These are phyloP conservation scores for Fusarium duplospermum DNA, from an alignment of 2,329 filamentous ascomycete genomes.

Conservation along the genomic window DNA sequence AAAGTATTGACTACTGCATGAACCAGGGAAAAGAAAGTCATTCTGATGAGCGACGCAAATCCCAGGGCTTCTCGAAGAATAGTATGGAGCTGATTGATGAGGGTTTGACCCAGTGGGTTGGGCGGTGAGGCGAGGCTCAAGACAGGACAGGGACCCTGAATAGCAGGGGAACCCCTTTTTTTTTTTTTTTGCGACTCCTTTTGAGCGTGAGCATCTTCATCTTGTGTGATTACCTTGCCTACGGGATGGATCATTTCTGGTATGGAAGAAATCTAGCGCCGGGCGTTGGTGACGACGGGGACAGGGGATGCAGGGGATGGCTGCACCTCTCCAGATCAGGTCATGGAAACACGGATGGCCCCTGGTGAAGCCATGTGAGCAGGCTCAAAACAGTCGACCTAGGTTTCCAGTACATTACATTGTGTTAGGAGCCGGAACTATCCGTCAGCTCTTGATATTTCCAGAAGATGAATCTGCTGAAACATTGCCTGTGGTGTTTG, in stretches of 20 bases:
- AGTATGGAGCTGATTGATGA: slow-evolving; percentile 13
- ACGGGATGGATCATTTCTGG: slow-evolving; percentile 19
- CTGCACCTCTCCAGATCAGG: slow-evolving; percentile 32
- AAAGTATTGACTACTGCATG: background rate
- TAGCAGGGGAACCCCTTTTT: slow-evolving; percentile 33
- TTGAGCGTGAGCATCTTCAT: slow-evolving; percentile 36
- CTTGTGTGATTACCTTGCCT: slow-evolving; percentile 20
- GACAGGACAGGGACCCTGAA: slow-evolving; percentile 17
- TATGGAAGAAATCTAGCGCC: slow-evolving; percentile 17
- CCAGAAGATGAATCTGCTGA: background rate
- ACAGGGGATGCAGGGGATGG: slow-evolving; percentile 32
- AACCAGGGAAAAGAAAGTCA: slow-evolving; percentile 11
- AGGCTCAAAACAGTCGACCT: background rate
- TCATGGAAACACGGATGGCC: slow-evolving; percentile 29
- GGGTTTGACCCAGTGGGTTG: slow-evolving; percentile 29
- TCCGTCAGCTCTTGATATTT: background rate
- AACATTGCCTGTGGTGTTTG: background rate
- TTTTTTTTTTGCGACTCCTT: slow-evolving; percentile 20
- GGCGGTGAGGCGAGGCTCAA: slow-evolving; percentile 31
- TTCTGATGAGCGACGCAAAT: background rate
- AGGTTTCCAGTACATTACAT: background rate
- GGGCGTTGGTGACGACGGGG: slow-evolving; percentile 10
- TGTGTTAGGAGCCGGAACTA: background rate
- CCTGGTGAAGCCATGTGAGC: slow-evolving; percentile 37
- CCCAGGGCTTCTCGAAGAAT: slow-evolving; percentile 6